Percentiles rank a stretch among this genome's conserved stretches.
These are phyloP conservation scores for Ceratocystis ficicola DNA, from an alignment of 2,329 filamentous ascomycete genomes.

Conservation along the genomic window DNA sequence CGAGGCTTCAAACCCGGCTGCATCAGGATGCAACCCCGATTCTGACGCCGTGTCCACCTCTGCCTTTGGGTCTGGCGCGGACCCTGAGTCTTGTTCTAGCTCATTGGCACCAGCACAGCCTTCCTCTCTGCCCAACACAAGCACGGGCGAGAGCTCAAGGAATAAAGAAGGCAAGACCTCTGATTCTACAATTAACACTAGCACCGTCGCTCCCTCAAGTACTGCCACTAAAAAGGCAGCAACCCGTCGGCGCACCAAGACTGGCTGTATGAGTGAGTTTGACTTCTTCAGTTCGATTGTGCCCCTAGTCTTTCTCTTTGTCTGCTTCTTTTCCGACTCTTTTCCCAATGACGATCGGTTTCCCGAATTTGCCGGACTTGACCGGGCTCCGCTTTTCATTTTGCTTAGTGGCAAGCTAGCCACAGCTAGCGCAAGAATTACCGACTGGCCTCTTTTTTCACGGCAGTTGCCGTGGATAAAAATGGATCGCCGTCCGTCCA, in stretches of 20 bases:
- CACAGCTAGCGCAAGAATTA: too few relatives aligned
- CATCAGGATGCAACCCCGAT: neutral
- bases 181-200: neutral
- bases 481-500: too few relatives aligned
- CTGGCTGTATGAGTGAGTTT: slow-evolving; percentile 71
- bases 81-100: neutral
- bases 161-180: neutral
- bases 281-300: neutral
- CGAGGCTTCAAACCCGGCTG: neutral
- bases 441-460: too few relatives aligned
- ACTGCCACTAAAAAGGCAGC: slow-evolving; percentile 34
- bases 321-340: neutral
- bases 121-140: slow-evolving; percentile 27
- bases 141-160: slow-evolving; percentile 18
- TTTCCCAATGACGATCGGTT: neutral
- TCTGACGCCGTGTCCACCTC: neutral
- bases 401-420: neutral
- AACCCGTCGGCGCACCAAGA: slow-evolving; percentile 68
- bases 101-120: neutral
- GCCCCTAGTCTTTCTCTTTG: neutral
- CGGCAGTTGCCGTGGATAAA: neutral
- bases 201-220: neutral
- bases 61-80: neutral
- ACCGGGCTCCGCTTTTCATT: neutral
- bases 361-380: neutral